These are phyloP conservation scores for Blastocystis sp. DNA, from an alignment of 352 stramenopile species.

Conservation along the genomic window DNA sequence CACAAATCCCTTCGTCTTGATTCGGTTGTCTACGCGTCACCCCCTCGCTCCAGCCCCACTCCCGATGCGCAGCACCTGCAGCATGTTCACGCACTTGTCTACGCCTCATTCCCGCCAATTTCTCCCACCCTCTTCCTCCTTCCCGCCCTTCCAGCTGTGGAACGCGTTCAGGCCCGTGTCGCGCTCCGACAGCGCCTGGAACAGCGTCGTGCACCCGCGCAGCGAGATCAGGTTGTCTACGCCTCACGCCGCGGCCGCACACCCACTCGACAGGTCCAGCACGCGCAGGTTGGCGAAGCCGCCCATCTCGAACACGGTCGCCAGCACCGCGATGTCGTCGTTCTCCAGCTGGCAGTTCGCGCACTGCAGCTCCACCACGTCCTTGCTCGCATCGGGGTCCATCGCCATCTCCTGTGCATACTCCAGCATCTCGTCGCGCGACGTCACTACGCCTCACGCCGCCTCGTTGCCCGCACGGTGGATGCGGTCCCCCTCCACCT, in stretches of 20 bases:
- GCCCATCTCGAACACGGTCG: constrained; percentile 52
- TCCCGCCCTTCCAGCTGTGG: constrained; percentile 30
- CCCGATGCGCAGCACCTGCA: constrained; percentile 39
- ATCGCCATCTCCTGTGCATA: constrained; percentile 46
- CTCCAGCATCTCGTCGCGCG: constrained; percentile 33
- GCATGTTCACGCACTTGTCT: constrained; percentile 13
- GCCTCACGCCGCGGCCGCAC: neutral
- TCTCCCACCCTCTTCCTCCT: neutral
- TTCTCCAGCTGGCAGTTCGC: constrained; percentile 52
- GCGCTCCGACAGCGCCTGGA: constrained; percentile 38
- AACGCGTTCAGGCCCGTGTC: neutral
- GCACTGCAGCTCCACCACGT: constrained; percentile 22
- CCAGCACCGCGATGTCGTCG: constrained; percentile 31
- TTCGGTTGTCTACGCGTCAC: constrained; percentile 46
- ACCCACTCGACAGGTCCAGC: constrained; percentile 25
- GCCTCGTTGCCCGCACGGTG: neutral
- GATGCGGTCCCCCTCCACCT: constrained; percentile 17
- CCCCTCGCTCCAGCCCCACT: neutral
- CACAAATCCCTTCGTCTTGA: constrained; percentile 59
- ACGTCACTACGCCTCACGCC: constrained; percentile 29
- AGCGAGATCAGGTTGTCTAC: constrained; percentile 47
- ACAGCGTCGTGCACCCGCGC: constrained; percentile 40
- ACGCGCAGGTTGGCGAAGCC: constrained; percentile 35
- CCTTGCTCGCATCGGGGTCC: constrained; percentile 2
- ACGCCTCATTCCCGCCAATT: neutral